Base-by-base conservation (phyloP, 768 basidiomycete species). In the Leccinum broughii region DNA sequence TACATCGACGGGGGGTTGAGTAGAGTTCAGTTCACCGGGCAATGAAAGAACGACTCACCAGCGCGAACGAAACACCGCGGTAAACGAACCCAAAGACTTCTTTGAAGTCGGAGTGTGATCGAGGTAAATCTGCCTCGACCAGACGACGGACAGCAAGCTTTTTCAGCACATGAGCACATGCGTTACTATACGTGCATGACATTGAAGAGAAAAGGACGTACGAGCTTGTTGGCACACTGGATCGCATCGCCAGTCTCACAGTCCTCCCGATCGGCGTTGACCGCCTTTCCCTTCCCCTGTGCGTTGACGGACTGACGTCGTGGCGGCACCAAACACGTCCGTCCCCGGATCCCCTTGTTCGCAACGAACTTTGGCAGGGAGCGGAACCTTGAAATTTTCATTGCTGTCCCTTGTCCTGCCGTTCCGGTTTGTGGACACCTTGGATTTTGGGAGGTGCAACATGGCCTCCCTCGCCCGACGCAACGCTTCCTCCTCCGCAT, bases 151-250 rank as follows among this genome's bases (percentile, higher is more conserved):
- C 75, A 8, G 77, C 69, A 26, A 74, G 64, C 55, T 72, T 74
- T 70, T 82, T 82, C 26, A 83, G 64, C 46, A 74, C 69, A 81
- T 66, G 28, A 11, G 24, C 20, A 4, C n/a, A n/a, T 6, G 20
- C 28, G 17, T 55, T 24, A 17, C 11, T 17, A 54, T 24, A 30
- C 17, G 5, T 46, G 41, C 20, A 7, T 28, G 15, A 60, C 5
- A 46, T 46, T 24, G 5, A 26, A n/a, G 20, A 24, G 15, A 52
- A 34, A 58, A 44, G 11, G 51, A 72, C 80, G 65, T 62, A 89
- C 88, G 62, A 79, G 80, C 71, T 86, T 89, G 68, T 89, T 90
- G 6, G 78, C 76, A 64, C 77, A 81, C 74, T 89, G 87, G 46
- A 83, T 65, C 57, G 76, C 64, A 26, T 63, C 62, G 13, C 67